Base-by-base conservation (phyloP, 1,139 yeast genomes). In the Kazachstania sp. region DNA sequence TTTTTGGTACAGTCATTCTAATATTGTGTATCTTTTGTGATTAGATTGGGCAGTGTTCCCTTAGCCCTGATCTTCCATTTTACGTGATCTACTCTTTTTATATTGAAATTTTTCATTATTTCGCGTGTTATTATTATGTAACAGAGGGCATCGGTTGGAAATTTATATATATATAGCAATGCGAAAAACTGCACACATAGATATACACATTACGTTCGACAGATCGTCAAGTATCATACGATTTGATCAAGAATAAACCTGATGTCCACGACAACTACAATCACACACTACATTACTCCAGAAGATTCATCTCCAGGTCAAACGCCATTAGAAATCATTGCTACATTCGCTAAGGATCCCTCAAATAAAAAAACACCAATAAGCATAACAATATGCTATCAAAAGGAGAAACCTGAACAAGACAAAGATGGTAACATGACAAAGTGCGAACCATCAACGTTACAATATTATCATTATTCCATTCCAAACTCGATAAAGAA, bases 391-490 rank as follows among this genome's bases (percentile, higher is more conserved):
- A 38, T 50, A n/a, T 48, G 52, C 7, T 45, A 48, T 29, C 44
- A 39, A 16, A 49, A 49, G 18, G 46, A 45, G 18, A 39, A 32
- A 26, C 34, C 28, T 1, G 13, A 35, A 26, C 6, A 13, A 2
- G 38, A 32, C 15, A 15, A 28, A 16, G 31, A 34, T 11, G 39
- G 34, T 19, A 26, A n/a, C 4, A 19, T 4, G 15, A 19, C 35
- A 15, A 20, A 16, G n/a, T 3, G 13, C 3, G 31, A 43, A 37
- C 35, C 43, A 19, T 39, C 47, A 2, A 46, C 38, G 13, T 44
- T 58, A 41, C 46, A 49, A 37, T 54, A 58, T 38, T 59, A 58
- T 46, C 56, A 57, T 47, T 61, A 61, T 46, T 56, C 61, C 3
- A 46, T 61, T 2, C 61, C 61, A 29, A 52, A 47, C 43, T 48